A percentile compares a stretch with the other conserved stretches of the same genome.
These are phyloP conservation scores for Colletotrichum euphorbiae DNA, from an alignment of 2,329 filamentous ascomycete genomes.

Conservation along the genomic window DNA sequence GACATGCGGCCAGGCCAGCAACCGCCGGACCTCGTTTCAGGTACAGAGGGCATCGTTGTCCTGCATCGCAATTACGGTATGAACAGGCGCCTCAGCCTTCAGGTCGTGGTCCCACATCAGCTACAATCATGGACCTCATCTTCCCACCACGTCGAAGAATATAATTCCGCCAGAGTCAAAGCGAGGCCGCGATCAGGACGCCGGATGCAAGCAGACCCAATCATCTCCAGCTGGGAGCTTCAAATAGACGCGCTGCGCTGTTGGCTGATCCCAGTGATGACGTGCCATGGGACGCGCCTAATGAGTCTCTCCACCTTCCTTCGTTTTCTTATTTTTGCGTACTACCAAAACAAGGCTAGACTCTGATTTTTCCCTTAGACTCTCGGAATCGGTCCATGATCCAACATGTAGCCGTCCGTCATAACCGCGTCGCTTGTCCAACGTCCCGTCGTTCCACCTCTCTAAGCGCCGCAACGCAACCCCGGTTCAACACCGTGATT, in stretches of 20 bases:
- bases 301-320: neutral
- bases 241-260: conserved; percentile 33
- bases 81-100: conserved; percentile 39
- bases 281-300: conserved; percentile 30
- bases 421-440: conserved; percentile 38
- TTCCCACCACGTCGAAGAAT: neutral
- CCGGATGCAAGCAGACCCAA: conserved; percentile 35
- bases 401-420: neutral
- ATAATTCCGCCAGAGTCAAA: conserved; percentile 7
- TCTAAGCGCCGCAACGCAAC: conserved; percentile 29
- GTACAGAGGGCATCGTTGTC: neutral
- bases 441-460: conserved; percentile 10
- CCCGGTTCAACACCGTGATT: conserved; percentile 30
- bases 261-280: neutral
- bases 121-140: neutral
- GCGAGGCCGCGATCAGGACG: neutral
- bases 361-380: too few relatives aligned
- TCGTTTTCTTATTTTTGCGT: neutral
- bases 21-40: conserved; percentile 36
- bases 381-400: too few relatives aligned
- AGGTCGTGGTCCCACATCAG: neutral
- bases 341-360: neutral
- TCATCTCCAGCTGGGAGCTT: conserved; percentile 5
- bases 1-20: conserved; percentile 33
- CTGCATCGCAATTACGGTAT: conserved; percentile 23